Percentiles rank a stretch among this genome's conserved stretches.
Conservation (phyloP, 805 yeast genomes). For the Alloascoidea africana region DNA sequence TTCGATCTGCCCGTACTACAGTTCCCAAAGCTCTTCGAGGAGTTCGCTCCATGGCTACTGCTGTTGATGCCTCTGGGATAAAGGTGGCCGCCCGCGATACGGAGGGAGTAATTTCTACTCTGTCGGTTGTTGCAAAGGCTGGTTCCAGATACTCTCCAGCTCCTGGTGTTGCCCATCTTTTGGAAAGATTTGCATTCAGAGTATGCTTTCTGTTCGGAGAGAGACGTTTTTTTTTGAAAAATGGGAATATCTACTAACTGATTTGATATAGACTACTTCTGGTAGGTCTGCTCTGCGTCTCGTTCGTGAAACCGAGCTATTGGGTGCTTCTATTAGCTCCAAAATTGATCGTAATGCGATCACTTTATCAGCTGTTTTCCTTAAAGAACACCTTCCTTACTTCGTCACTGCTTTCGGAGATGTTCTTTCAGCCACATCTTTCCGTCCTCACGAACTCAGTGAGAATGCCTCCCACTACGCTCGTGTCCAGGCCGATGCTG, state of each 20-base stretch:
- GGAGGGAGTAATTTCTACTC: slow-evolving; percentile 52
- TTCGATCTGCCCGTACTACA: slow-evolving; percentile 2
- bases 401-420: slow-evolving; percentile 76
- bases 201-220: slow-evolving; percentile 5
- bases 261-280: slow-evolving; percentile 41
- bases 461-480: slow-evolving; percentile 80
- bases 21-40: background rate
- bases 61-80: slow-evolving; percentile 25
- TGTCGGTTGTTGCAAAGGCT: slow-evolving; percentile 71
- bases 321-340: slow-evolving; percentile 71
- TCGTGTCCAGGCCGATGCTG: slow-evolving; percentile 40
- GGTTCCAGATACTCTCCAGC: slow-evolving; percentile 61
- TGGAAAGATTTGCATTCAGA: slow-evolving; percentile 65
- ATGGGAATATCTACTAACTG: background rate
- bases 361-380: slow-evolving; percentile 65
- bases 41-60: slow-evolving; percentile 14
- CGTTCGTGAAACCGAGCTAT: slow-evolving; percentile 85
- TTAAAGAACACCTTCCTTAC: slow-evolving; percentile 82
- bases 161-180: slow-evolving; percentile 77
- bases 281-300: slow-evolving; percentile 81
- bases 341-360: slow-evolving; percentile 72
- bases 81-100: slow-evolving; percentile 42
- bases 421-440: slow-evolving; percentile 48
- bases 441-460: slow-evolving; percentile 67
- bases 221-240: background rate